Evolutionary conservation across 305 asterid species (phyloP).

Genomic region (Fraxinus dipetala): DNA sequence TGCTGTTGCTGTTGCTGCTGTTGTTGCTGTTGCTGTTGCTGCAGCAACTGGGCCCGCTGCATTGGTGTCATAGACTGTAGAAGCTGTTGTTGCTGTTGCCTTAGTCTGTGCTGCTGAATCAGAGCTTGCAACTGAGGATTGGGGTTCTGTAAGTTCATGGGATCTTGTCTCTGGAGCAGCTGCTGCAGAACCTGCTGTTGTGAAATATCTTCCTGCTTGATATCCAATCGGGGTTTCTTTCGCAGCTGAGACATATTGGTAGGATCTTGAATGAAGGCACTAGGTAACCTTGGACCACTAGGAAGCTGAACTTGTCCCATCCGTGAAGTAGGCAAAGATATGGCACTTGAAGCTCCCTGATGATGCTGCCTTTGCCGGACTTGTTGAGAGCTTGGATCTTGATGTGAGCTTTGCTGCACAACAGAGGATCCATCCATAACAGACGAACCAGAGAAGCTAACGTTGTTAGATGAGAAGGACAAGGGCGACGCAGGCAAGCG

Average conservation of each 20-base stretch:
- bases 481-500: constrained; percentile 89
- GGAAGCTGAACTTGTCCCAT: constrained; percentile 69
- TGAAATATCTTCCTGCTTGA: constrained; percentile 78
- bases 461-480: constrained; percentile 82
- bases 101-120: constrained; percentile 80
- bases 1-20: background rate
- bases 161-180: constrained; percentile 68
- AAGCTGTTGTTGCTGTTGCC: constrained; percentile 37
- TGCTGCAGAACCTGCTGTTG: constrained; percentile 87
- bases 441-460: constrained; percentile 79
- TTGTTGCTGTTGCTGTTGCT: constrained; percentile 29
- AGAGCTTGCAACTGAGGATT: constrained; percentile 79
- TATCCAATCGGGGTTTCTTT: constrained; percentile 85
- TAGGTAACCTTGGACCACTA: constrained; percentile 50
- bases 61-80: constrained; percentile 5
- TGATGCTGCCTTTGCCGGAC: constrained; percentile 54
- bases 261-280: constrained; percentile 68
- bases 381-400: constrained; percentile 61
- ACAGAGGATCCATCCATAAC: constrained; percentile 71
- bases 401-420: constrained; percentile 65
- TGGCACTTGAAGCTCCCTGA: constrained; percentile 76
- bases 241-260: constrained; percentile 59
- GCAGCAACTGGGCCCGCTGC: constrained; percentile 5
- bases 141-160: constrained; percentile 63
- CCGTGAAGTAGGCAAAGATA: constrained; percentile 64